Evolutionary conservation across 768 basidiomycete species (phyloP).

Genomic region (Rickenella mellea): DNA sequence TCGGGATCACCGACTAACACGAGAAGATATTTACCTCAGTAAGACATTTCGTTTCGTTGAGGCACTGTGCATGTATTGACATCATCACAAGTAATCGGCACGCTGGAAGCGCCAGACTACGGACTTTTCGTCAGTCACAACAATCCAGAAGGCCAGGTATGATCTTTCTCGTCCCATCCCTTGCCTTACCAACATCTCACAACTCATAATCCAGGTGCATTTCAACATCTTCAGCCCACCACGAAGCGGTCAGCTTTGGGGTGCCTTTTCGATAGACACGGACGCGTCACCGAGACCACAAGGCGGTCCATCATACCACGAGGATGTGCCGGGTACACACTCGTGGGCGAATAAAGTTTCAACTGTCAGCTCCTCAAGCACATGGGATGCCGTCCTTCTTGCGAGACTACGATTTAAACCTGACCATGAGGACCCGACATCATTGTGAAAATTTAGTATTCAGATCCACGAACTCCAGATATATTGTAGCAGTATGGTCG

Average conservation of each 20-base stretch:
- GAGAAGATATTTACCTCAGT: constrained; percentile 28
- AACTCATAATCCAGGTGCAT: constrained; percentile 32
- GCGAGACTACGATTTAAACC: constrained; percentile 59
- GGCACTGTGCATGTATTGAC: constrained; percentile 1
- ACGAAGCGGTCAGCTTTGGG: constrained; percentile 57
- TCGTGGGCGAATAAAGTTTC: constrained; percentile 46
- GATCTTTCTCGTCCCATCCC: constrained; percentile 9
- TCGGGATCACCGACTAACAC: constrained; percentile 20
- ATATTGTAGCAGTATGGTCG: too few species aligned
- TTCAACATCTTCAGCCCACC: constrained; percentile 58
- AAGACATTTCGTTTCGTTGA: constrained; percentile 7
- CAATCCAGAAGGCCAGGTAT: constrained; percentile 50
- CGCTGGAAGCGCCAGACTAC: constrained; percentile 61
- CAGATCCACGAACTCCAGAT: not conserved
- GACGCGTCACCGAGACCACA: constrained; percentile 26
- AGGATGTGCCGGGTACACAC: constrained; percentile 21
- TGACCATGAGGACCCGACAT: constrained; percentile 49
- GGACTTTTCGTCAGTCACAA: constrained; percentile 68
- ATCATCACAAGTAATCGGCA: constrained; percentile 46
- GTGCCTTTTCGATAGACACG: constrained; percentile 54
- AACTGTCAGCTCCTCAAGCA: constrained; percentile 18
- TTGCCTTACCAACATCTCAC: constrained; percentile 7
- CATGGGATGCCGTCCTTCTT: constrained; percentile 52
- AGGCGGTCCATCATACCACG: constrained; percentile 39
- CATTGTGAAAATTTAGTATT: constrained; percentile 17